Percentiles rank a stretch among this genome's conserved stretches.
Conservation (phyloP, 139 green algal genomes). For the Edaphochlamys debaryana region DNA sequence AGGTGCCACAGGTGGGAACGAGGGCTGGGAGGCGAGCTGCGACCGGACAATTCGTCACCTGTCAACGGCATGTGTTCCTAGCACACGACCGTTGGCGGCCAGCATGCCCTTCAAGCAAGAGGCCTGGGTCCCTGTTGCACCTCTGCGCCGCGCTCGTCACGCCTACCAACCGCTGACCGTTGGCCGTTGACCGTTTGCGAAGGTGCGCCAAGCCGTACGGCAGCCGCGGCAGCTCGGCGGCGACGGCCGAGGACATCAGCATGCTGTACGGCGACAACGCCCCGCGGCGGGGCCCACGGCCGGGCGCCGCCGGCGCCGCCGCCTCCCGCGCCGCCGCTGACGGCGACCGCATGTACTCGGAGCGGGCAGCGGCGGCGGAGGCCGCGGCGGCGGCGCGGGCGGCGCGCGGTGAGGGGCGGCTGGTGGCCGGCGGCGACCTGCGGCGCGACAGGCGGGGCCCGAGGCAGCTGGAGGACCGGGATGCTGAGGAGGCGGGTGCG, state of each 20-base stretch:
- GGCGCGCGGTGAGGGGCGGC: background rate
- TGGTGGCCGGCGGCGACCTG: too few relatives aligned
- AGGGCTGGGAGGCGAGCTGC: too few relatives aligned
- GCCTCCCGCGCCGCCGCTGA: slow-evolving; percentile 10
- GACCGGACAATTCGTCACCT: too few relatives aligned
- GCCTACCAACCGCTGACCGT: too few relatives aligned
- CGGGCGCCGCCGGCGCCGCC: background rate
- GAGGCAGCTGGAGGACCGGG: background rate
- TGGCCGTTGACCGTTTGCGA: background rate
- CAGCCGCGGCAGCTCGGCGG: background rate
- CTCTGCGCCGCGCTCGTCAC: too few relatives aligned
- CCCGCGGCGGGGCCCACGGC: background rate
- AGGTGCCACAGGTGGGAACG: slow-evolving; percentile 20
- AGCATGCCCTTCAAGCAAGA: background rate
- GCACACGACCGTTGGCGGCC: too few relatives aligned
- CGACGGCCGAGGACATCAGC: background rate
- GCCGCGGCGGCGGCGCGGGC: background rate
- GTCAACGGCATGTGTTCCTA: too few relatives aligned
- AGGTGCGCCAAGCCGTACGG: background rate
- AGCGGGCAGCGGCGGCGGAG: slow-evolving; percentile 9
- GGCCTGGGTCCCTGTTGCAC: background rate
- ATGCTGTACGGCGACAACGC: slow-evolving; percentile 21
- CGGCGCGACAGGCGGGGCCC: background rate
- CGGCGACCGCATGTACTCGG: slow-evolving; percentile 20
- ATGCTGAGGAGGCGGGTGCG: background rate